phyloP scores from a whole-genome alignment of 768 basidiomycete genomes.

The Pulveroboletus frians region DNA sequence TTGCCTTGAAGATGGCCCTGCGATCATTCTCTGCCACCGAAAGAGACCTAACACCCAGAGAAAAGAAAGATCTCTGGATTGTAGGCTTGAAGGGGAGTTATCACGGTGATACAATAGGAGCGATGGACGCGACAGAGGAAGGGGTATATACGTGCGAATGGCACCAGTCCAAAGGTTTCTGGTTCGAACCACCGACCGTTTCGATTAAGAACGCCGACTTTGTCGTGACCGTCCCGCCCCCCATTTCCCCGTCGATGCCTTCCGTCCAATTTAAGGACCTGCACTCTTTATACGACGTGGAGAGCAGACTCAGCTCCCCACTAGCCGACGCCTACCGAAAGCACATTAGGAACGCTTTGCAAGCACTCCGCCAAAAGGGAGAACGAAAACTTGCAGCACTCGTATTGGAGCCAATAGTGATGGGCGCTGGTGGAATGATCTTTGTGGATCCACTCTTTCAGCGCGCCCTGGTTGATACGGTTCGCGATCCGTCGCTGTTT shows the following conservation, averaged over 20 bases:
- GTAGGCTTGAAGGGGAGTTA: slow-evolving; percentile 89
- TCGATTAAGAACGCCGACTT: slow-evolving; percentile 57
- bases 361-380: slow-evolving; percentile 38
- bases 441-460: slow-evolving; percentile 98
- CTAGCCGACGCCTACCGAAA: slow-evolving; percentile 60
- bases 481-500: slow-evolving; percentile 45
- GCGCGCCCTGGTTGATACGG: slow-evolving; percentile 75
- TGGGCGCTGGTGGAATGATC: slow-evolving; percentile 96
- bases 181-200: slow-evolving; percentile 88
- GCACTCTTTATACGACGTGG: slow-evolving; percentile 64
- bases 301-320: slow-evolving; percentile 49
- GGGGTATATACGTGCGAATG: slow-evolving; percentile 94
- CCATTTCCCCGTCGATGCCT: slow-evolving; percentile 33
- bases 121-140: slow-evolving; percentile 93
- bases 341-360: slow-evolving; percentile 52
- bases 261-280: slow-evolving; percentile 38
- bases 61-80: slow-evolving; percentile 59
- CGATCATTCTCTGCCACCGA: slow-evolving; percentile 52
- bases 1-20: slow-evolving; percentile 96
- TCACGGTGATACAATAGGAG: slow-evolving; percentile 96
- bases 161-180: slow-evolving; percentile 88
- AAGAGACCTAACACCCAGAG: slow-evolving; percentile 29
- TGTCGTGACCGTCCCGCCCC: slow-evolving; percentile 49
- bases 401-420: slow-evolving; percentile 85
- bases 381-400: slow-evolving; percentile 59